Percentiles rank a stretch among this genome's conserved stretches.
Conservation (phyloP, 2,329 filamentous ascomycete species). For the Diaporthe vaccinii region DNA sequence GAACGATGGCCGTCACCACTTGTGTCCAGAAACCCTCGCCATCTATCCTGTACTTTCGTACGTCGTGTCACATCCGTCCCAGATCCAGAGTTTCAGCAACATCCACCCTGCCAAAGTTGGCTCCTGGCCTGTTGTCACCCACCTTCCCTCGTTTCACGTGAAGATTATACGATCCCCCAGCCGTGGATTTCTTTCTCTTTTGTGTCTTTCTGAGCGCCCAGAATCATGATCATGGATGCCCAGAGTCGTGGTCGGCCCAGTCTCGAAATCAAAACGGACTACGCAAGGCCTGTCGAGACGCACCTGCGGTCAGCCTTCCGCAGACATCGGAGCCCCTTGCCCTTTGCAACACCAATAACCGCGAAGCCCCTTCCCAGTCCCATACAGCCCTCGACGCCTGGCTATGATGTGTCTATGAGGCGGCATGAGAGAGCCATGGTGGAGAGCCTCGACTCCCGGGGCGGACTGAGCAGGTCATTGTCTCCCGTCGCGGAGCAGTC, state of each 20-base stretch:
- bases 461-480: conserved; percentile 43
- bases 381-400: conserved; percentile 49
- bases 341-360: conserved; percentile 50
- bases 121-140: background rate
- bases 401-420: conserved; percentile 52
- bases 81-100: conserved; percentile 8
- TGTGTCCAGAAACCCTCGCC: background rate
- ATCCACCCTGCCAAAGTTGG: conserved; percentile 7
- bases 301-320: conserved; percentile 45
- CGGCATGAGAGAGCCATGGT: conserved; percentile 53
- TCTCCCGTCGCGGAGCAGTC: conserved; percentile 50
- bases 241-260: conserved; percentile 49
- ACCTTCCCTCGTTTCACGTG: background rate
- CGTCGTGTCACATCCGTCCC: conserved; percentile 3
- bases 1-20: conserved; percentile 19
- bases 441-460: conserved; percentile 50
- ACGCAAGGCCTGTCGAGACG: conserved; percentile 39
- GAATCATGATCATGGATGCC: conserved; percentile 47
- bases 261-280: conserved; percentile 52
- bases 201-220: background rate
- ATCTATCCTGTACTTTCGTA: conserved; percentile 24
- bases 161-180: background rate
- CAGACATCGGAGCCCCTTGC: conserved; percentile 45
- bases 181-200: background rate
- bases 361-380: conserved; percentile 52